phyloP scores from a whole-genome alignment of 1,284 basidiomycete species.

The Cutaneotrichosporon cavernicola region DNA sequence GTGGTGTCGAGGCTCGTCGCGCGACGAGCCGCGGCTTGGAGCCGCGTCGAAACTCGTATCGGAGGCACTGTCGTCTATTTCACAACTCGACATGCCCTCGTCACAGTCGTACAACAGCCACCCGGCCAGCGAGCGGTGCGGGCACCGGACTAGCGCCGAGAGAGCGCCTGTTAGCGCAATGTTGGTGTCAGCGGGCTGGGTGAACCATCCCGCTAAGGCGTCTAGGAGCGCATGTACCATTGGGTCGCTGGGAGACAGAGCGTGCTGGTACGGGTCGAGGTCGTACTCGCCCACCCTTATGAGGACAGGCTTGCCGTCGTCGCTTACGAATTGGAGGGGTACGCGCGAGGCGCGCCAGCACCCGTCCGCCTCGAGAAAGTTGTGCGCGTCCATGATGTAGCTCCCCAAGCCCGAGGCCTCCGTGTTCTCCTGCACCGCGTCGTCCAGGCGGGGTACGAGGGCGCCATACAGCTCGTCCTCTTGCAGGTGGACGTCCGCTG shows the following conservation, averaged over 20 bases:
- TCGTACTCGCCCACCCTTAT: conserved; percentile 25
- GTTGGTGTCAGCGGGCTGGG: conserved; percentile 80
- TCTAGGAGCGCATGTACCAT: conserved; percentile 71
- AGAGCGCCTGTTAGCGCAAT: conserved; percentile 81
- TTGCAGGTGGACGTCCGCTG: conserved; percentile 36
- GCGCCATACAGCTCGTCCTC: conserved; percentile 68
- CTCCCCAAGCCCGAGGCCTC: conserved; percentile 71
- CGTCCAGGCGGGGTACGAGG: conserved; percentile 75
- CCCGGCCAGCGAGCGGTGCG: conserved; percentile 78
- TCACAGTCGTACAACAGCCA: conserved; percentile 61
- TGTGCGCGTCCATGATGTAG: conserved; percentile 43
- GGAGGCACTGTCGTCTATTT: conserved; percentile 12
- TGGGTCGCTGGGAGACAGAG: conserved; percentile 74
- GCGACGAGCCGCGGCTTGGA: conserved; percentile 10
- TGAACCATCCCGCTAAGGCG: conserved; percentile 73
- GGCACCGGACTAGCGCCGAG: conserved; percentile 73
- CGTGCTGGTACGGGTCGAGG: conserved; percentile 55
- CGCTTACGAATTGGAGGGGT: conserved; percentile 27
- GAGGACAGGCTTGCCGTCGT: conserved; percentile 28
- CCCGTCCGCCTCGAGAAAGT: conserved; percentile 32
- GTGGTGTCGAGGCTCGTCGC: conserved; percentile 4
- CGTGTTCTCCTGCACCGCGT: conserved; percentile 67
- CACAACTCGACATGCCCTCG: conserved; percentile 39
- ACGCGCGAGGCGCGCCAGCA: conserved; percentile 34
- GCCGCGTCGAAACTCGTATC: conserved; percentile 16